A percentile compares a stretch with the other conserved stretches of the same genome.
Evolutionary conservation across 352 stramenopile genomes (phyloP).

Genomic region (Globisporangium cylindrosporum): DNA sequence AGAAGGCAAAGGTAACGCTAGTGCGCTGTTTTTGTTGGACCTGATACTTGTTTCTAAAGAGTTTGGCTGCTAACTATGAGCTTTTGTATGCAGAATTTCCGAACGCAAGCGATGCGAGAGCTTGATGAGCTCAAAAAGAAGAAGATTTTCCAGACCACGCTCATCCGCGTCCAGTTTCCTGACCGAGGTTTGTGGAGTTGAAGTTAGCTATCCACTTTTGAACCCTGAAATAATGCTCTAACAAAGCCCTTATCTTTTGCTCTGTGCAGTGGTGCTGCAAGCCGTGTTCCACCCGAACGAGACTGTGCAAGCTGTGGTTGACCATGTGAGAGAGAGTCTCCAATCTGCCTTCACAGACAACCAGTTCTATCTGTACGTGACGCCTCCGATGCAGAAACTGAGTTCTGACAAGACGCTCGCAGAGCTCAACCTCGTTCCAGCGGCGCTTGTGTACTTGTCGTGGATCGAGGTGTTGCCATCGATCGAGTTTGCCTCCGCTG

Average conservation of each 20-base stretch:
- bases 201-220: background rate
- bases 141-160: constrained; percentile 68
- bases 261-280: constrained; percentile 60
- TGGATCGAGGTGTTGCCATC: constrained; percentile 42
- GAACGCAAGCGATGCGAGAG: constrained; percentile 84
- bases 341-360: constrained; percentile 18
- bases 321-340: constrained; percentile 59
- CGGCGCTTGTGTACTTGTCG: constrained; percentile 72
- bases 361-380: constrained; percentile 78
- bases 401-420: constrained; percentile 48
- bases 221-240: background rate
- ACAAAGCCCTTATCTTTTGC: background rate
- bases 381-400: constrained; percentile 71
- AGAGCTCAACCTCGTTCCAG: constrained; percentile 73
- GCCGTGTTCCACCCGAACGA: constrained; percentile 83
- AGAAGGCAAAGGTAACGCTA: constrained; percentile 63
- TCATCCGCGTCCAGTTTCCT: constrained; percentile 82
- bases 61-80: background rate
- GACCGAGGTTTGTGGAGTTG: constrained; percentile 55
- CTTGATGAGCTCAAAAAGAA: constrained; percentile 84
- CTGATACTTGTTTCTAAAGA: too few species aligned
- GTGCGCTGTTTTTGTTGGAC: too few species aligned
- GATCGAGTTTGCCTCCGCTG: constrained; percentile 18
- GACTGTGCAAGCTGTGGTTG: constrained; percentile 66
- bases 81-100: constrained; percentile 55